Conservation (phyloP, 192 early-diverging fungal species). For the Coemansia sp. region DNA sequence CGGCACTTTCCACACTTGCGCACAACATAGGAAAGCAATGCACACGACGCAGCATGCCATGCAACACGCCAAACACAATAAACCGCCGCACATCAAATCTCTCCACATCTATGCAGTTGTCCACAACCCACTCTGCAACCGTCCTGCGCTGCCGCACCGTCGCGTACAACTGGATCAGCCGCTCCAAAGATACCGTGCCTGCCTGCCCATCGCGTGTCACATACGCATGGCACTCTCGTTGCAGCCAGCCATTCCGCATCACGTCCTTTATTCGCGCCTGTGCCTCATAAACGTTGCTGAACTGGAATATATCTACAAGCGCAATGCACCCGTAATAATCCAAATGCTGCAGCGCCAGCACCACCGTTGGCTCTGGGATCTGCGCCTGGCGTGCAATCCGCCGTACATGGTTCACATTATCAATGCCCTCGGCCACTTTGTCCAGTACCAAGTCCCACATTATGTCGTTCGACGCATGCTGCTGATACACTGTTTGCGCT, state of each 20-base stretch:
- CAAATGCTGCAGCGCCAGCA: constrained; percentile 84
- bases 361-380: constrained; percentile 70
- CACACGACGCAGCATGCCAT: constrained; percentile 78
- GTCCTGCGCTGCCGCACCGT: constrained; percentile 72
- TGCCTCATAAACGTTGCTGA: constrained; percentile 79
- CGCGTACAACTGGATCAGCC: constrained; percentile 76
- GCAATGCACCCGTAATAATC: constrained; percentile 91
- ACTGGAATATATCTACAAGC: constrained; percentile 93
- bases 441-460: constrained; percentile 93
- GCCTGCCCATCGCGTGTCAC: constrained; percentile 55
- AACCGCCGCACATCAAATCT: constrained; percentile 86
- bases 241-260: constrained; percentile 56
- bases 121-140: constrained; percentile 84
- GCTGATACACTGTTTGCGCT: constrained; percentile 58
- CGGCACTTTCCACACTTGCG: not conserved
- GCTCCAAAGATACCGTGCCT: constrained; percentile 59
- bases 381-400: constrained; percentile 76
- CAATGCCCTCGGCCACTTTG: constrained; percentile 71
- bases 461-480: constrained; percentile 61
- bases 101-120: constrained; percentile 61
- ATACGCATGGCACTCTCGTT: constrained; percentile 75
- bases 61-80: constrained; percentile 86
- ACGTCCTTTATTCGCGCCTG: constrained; percentile 55
- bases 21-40: constrained; percentile 81
- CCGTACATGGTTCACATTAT: constrained; percentile 83